These are phyloP conservation scores for Rhamnella rubrinervis DNA, from an alignment of 331 rosid species.

Conservation along the genomic window DNA sequence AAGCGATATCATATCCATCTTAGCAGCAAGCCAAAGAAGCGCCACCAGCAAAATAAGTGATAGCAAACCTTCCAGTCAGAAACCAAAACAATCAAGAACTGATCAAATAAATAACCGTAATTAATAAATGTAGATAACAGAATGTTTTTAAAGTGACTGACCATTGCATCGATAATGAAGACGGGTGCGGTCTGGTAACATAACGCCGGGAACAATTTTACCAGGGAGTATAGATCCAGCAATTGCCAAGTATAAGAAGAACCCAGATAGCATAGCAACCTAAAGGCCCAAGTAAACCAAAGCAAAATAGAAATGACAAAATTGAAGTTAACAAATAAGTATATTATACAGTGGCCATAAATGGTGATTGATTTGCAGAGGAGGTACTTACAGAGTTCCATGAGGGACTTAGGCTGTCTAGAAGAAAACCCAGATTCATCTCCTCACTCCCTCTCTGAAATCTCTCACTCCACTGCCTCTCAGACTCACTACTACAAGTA, in stretches of 20 bases:
- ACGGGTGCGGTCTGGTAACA: conserved; percentile 62
- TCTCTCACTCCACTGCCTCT: neutral
- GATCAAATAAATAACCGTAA: neutral
- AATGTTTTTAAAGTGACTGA: conserved; percentile 23
- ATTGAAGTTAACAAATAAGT: neutral
- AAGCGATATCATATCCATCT: conserved; percentile 56
- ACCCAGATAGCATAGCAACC: conserved; percentile 56
- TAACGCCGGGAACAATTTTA: conserved; percentile 69
- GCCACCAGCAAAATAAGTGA: conserved; percentile 63
- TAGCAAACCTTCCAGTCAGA: conserved; percentile 45
- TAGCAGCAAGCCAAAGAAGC: conserved; percentile 58
- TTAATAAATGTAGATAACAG: no score
- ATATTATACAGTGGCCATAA: conserved; percentile 3
- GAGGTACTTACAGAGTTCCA: conserved; percentile 38
- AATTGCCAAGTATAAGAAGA: conserved; percentile 72
- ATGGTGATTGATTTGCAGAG: conserved; percentile 3
- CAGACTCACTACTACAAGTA: neutral
- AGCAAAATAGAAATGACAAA: neutral
- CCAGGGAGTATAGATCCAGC: conserved; percentile 76
- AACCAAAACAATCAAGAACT: neutral
- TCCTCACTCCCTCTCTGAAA: neutral
- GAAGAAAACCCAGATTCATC: conserved; percentile 50
- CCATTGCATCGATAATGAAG: conserved; percentile 79
- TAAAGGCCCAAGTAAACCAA: conserved; percentile 27
- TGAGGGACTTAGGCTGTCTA: conserved; percentile 40